Evolutionary conservation across 2,329 filamentous ascomycete species (phyloP), one percentile per base, ranked within the genome.

Genomic region (Zelopaecilomyces penicillatus): DNA sequence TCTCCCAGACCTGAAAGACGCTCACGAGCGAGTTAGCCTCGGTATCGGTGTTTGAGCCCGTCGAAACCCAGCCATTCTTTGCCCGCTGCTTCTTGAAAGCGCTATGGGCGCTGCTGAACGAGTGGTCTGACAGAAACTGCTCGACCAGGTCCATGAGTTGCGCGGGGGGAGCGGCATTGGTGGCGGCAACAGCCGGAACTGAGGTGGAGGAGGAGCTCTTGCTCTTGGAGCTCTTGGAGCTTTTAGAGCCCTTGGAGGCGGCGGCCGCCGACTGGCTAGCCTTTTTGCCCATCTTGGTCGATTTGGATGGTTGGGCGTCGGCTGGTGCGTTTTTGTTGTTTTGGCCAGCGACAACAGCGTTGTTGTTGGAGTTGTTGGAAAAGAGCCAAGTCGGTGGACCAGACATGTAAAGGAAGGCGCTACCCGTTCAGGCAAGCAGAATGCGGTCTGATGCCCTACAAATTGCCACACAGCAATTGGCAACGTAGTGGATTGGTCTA

Each of bases 111-210:
- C 71, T 70, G 39, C 71, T 63, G 55, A 86, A 84, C n/a, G 78
- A 75, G 60, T 84, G 74, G 38, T 82, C 74, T 36, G 73, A 72
- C 41, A 89, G 71, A 62, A 88, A 89, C 26, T 67, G 64, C 50
- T 79, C 78, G 55, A 89, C 74, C 11, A 87, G 68, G 49, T 80
- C 76, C 58, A 89, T 68, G 32, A 89, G 68, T 61, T 84, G 74
- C 29, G 74, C 63, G 4, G 83, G 74, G 28, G 78, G 71, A 39
- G 67, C 44, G 7, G 59, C 30, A 34, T 12, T 34, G 19, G 19
- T 19, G 19, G 19, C 19, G 19, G 19, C 19, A 19, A 19, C 19
- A 19, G 19, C 19, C 19, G 19, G 19, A 19, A 3, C 19, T 19
- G 19, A 19, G 3, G 19, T 19, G 19, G 19, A 19, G 19, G 19